These are phyloP conservation scores for Sarocladium kiliense DNA, from an alignment of 2,329 filamentous ascomycete genomes.

Conservation along the genomic window DNA sequence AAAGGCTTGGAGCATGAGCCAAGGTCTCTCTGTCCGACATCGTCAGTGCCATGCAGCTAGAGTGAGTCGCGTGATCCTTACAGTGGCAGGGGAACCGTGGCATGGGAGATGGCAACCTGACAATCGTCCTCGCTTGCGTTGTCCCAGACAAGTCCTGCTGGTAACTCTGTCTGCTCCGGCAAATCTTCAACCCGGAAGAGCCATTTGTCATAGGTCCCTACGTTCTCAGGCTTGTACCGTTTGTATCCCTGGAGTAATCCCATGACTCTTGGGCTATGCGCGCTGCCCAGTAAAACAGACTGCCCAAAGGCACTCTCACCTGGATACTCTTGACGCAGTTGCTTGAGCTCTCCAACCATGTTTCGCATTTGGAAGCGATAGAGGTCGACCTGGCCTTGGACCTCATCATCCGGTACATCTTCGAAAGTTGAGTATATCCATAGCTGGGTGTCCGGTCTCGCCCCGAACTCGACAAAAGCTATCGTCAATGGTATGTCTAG, in stretches of 20 bases:
- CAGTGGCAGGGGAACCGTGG: neutral
- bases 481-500: conserved; percentile 38
- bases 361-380: conserved; percentile 29
- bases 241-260: neutral
- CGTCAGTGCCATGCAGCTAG: neutral
- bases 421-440: conserved; percentile 57
- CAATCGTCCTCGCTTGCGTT: conserved; percentile 47
- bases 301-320: conserved; percentile 23
- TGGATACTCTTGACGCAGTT: neutral
- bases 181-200: conserved; percentile 45
- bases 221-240: conserved; percentile 11
- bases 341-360: conserved; percentile 13
- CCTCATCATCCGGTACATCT: conserved; percentile 15
- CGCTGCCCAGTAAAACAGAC: conserved; percentile 8
- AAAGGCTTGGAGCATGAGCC: conserved; percentile 38
- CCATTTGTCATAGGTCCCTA: conserved; percentile 48
- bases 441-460: conserved; percentile 57
- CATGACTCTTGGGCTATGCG: conserved; percentile 9
- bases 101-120: conserved; percentile 40
- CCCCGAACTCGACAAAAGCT: conserved; percentile 57
- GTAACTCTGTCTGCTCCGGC: conserved; percentile 30
- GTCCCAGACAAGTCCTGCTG: conserved; percentile 51
- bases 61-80: neutral
- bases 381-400: conserved; percentile 5
- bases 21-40: conserved; percentile 33